Conservation (phyloP, 164 flowering plant species). For the Magnolia changhungtana region DNA sequence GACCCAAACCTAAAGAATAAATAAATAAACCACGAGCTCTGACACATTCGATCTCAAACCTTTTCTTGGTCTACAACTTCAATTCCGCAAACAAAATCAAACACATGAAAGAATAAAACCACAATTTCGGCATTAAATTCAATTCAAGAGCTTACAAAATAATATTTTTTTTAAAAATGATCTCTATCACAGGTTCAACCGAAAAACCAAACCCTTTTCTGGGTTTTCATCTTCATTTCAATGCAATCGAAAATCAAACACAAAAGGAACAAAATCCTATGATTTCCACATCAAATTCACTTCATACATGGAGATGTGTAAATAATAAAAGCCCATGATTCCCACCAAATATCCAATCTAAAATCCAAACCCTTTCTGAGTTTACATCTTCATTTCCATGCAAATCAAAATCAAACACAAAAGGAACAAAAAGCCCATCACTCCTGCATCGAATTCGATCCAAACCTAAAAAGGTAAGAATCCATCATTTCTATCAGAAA, state of each 20-base stretch:
- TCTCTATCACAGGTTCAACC: background rate
- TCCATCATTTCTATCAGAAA: background rate
- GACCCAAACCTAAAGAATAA: too few relatives aligned
- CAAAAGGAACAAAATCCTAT: background rate
- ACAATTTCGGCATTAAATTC: background rate
- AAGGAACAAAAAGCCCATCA: background rate
- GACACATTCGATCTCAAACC: background rate
- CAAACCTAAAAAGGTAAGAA: background rate
- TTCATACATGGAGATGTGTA: too few relatives aligned
- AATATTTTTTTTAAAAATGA: background rate
- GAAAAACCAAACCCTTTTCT: background rate
- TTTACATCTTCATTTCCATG: background rate
- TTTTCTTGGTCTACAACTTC: background rate
- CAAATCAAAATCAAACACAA: background rate
- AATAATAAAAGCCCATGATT: too few relatives aligned
- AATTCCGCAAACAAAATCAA: background rate
- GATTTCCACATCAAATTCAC: constrained; percentile 1
- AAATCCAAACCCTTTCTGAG: background rate
- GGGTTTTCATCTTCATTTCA: background rate
- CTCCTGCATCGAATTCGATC: background rate
- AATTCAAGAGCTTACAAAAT: background rate
- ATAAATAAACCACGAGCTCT: too few relatives aligned
- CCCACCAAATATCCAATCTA: background rate
- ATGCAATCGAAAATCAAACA: background rate
- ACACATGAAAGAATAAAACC: background rate